Evolutionary conservation across 1,284 basidiomycete species (phyloP).

Genomic region (Phenoliferia sp.): DNA sequence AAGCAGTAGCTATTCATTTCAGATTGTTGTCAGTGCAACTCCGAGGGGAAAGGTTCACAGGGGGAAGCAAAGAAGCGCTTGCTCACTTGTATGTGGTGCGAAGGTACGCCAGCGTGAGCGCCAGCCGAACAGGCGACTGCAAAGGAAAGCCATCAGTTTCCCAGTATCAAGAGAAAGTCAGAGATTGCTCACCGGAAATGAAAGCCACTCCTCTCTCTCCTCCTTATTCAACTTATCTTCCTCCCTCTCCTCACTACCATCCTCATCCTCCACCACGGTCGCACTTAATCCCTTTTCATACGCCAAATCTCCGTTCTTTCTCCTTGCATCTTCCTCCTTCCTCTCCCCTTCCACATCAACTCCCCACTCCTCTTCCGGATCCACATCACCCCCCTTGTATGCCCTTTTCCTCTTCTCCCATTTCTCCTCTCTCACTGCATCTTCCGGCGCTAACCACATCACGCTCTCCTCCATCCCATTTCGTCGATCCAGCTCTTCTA

Average conservation of each 20-base stretch:
- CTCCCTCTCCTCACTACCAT: constrained; percentile 14
- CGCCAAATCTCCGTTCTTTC: constrained; percentile 7
- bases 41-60: not conserved
- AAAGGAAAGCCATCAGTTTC: not conserved
- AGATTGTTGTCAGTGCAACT: not conserved
- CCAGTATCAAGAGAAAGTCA: not conserved
- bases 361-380: not conserved
- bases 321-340: constrained; percentile 5
- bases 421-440: constrained; percentile 10
- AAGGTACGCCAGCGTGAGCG: constrained; percentile 64
- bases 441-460: constrained; percentile 26
- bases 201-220: constrained; percentile 25
- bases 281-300: constrained; percentile 23
- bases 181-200: constrained; percentile 8
- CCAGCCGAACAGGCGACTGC: constrained; percentile 64
- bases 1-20: constrained; percentile 69
- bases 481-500: constrained; percentile 23
- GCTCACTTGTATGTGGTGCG: constrained; percentile 49
- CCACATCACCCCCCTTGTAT: not conserved
- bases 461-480: constrained; percentile 13
- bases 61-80: not conserved
- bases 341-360: not conserved
- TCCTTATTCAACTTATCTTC: not conserved
- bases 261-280: constrained; percentile 20
- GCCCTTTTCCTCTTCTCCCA: constrained; percentile 2